Evolutionary conservation across 1,284 basidiomycete genomes (phyloP).

Genomic region (Cutaneotrichosporon cavernicola): DNA sequence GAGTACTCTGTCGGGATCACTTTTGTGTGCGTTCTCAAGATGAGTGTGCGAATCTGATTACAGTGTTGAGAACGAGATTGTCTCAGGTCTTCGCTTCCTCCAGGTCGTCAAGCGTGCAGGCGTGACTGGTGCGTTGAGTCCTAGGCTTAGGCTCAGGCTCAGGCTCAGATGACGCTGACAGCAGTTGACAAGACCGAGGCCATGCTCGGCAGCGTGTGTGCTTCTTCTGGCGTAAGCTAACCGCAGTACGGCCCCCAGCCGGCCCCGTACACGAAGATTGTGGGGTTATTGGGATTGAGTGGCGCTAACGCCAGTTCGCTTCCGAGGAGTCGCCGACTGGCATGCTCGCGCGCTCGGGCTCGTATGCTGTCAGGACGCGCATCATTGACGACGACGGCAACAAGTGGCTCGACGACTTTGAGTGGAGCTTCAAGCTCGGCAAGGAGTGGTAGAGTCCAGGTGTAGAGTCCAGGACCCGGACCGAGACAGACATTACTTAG

Average conservation of each 20-base stretch:
- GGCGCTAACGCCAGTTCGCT: constrained; percentile 42
- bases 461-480: not conserved
- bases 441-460: constrained; percentile 48
- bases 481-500: constrained; percentile 3
- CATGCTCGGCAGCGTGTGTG: constrained; percentile 56
- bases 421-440: constrained; percentile 53
- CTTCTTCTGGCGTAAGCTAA: not conserved
- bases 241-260: constrained; percentile 53
- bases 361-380: constrained; percentile 56
- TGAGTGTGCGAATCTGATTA: not conserved
- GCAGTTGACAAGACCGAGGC: constrained; percentile 48
- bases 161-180: constrained; percentile 22
- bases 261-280: constrained; percentile 53
- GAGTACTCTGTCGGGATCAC: constrained; percentile 60
- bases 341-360: constrained; percentile 59
- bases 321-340: constrained; percentile 56
- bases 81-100: constrained; percentile 59
- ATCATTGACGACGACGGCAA: constrained; percentile 58
- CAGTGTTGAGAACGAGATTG: constrained; percentile 55
- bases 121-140: constrained; percentile 43
- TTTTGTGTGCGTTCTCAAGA: constrained; percentile 39
- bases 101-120: constrained; percentile 57
- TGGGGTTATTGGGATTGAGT: constrained; percentile 29
- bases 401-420: constrained; percentile 54
- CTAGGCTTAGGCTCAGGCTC: constrained; percentile 31